Percentiles rank a stretch among this genome's conserved stretches.
Evolutionary conservation across 1,284 basidiomycete species (phyloP).

Genomic region (Marasmius tenuissimus): DNA sequence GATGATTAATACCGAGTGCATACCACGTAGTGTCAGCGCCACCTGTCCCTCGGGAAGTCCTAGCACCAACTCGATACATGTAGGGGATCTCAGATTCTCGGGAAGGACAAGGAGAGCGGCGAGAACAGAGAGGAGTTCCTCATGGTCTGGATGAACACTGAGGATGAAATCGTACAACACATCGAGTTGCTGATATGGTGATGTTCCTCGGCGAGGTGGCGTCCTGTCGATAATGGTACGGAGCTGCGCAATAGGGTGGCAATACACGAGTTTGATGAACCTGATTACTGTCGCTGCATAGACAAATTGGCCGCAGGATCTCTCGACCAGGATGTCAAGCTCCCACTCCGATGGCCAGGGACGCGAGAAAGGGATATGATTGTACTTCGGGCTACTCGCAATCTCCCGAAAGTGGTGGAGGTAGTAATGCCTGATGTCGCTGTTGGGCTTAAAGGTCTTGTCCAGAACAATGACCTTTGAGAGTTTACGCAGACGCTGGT

Average conservation of each 20-base stretch:
- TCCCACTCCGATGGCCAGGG: conserved; percentile 7
- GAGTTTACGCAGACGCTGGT: background rate
- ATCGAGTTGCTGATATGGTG: conserved; percentile 7
- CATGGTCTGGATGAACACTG: background rate
- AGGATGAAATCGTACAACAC: conserved; percentile 8
- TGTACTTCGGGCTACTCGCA: background rate
- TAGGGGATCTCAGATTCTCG: background rate
- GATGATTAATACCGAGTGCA: conserved; percentile 7
- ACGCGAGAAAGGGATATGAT: background rate
- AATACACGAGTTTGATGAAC: conserved; percentile 1
- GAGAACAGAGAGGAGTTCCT: background rate
- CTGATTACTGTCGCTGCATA: conserved; percentile 11
- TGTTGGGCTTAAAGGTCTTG: background rate
- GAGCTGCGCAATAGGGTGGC: conserved; percentile 1
- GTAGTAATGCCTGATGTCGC: background rate
- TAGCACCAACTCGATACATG: background rate
- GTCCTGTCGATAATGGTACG: background rate
- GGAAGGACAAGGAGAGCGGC: background rate
- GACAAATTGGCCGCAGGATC: conserved; percentile 12
- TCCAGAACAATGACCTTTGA: background rate
- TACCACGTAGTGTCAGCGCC: background rate
- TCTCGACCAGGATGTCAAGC: background rate
- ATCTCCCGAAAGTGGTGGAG: background rate
- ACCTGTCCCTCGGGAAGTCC: background rate
- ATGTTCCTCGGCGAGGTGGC: background rate